Evolutionary conservation across 441 rosid species (phyloP), one percentile per base, ranked within the genome.

Genomic region (Gossypium gossypioides): DNA sequence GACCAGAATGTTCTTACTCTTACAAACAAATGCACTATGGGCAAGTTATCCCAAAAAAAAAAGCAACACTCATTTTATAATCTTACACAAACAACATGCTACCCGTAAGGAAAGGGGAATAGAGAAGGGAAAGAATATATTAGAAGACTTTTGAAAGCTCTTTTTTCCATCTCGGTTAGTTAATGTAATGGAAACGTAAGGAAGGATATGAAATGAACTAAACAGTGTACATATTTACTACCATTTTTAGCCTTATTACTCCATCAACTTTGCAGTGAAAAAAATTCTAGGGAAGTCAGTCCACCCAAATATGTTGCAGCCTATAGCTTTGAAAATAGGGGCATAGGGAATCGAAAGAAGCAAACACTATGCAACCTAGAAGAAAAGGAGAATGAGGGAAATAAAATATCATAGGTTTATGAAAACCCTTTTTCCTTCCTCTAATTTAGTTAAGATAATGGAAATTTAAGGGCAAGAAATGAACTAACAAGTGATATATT

Each of bases 221-320:
- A 21, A 15, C 13, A 21, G 19, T 65, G 34, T 32, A 65, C 44
- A 62, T 37, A 19, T 65, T 65, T 13, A 65, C 37, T 44, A 44
- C 22, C 34, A 5, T 46, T 25, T 44, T 65, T n/a, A 37, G 22
- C 52, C 22, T 61, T 32, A 15, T 15, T 61, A 32, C 12, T 42
- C 52, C 16, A 64, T 42, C 32, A 12, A 40, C 68, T 64, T 63
- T 64, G 22, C 68, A 64, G 10, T 24, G 18, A 65, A 65, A 10
- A 18, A 46, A 34, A 10, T 29, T 9, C 50, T 18, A 62, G 68
- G 50, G 25, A 62, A 62, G 68, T 37, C 27, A 16, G 12, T 37
- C 68, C 8, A 37, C 27, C 50, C 51, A 62, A 37, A 37, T 62
- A 21, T 62, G 68, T 32, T 61, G 67, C 67, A 61, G 37, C n/a